phyloP scores from a whole-genome alignment of 106 monocot genomes.

The Allium cepa region DNA sequence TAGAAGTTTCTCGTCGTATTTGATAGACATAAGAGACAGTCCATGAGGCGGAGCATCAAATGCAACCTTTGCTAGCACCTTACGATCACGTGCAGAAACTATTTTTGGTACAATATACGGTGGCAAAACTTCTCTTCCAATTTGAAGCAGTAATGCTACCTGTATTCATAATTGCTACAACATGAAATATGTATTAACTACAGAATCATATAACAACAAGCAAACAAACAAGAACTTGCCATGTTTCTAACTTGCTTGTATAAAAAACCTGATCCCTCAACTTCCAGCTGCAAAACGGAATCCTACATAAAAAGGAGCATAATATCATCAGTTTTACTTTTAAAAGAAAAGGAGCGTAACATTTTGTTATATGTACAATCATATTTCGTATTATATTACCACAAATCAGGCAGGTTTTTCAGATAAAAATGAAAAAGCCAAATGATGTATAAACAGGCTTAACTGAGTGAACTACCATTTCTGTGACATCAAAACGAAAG shows the following conservation, averaged over 20 bases:
- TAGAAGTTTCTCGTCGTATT: slow-evolving; percentile 41
- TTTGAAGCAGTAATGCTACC: slow-evolving; percentile 67
- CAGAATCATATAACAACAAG: background rate
- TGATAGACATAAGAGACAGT: slow-evolving; percentile 66
- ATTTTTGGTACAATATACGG: slow-evolving; percentile 53
- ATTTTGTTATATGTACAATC: background rate
- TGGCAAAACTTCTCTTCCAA: slow-evolving; percentile 71
- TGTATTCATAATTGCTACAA: slow-evolving; percentile 6
- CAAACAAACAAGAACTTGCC: slow-evolving; percentile 29
- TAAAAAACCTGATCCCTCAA: slow-evolving; percentile 80
- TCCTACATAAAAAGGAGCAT: slow-evolving; percentile 25
- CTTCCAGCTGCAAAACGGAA: slow-evolving; percentile 61
- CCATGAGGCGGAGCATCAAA: slow-evolving; percentile 65
- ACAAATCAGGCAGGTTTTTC: too few relatives aligned
- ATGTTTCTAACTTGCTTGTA: slow-evolving; percentile 89
- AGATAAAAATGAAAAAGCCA: background rate
- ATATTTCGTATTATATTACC: background rate
- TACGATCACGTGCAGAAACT: slow-evolving; percentile 52
- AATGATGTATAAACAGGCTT: background rate
- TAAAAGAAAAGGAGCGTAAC: background rate
- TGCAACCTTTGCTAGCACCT: slow-evolving; percentile 65
- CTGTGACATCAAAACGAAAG: slow-evolving; percentile 56
- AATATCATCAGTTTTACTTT: background rate
- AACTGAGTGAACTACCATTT: slow-evolving; percentile 39
- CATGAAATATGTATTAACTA: background rate